Conservation (phyloP, 139 green algal genomes). For the Nannochloris sp. region DNA sequence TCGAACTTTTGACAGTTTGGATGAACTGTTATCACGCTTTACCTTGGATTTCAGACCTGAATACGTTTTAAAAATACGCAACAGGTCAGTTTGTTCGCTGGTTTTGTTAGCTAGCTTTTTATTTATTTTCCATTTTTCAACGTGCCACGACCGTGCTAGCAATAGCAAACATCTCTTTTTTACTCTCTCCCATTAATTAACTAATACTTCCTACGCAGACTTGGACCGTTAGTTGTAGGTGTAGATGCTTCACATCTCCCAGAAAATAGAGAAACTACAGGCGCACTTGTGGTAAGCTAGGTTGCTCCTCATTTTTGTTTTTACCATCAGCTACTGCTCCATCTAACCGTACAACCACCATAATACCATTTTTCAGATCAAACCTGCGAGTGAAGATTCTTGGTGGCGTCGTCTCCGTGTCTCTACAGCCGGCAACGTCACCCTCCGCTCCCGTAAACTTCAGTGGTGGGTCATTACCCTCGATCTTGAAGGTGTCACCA, state of each 20-base stretch:
- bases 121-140: background rate
- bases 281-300: conserved; percentile 16
- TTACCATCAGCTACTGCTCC: background rate
- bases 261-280: background rate
- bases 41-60: conserved; percentile 19
- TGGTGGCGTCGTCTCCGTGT: conserved; percentile 20
- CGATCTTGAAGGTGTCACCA: conserved; percentile 13
- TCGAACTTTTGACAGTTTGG: background rate
- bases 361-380: conserved; percentile 8
- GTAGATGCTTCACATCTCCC: conserved; percentile 5
- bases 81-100: background rate
- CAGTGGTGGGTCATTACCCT: conserved; percentile 20
- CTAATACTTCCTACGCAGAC: conserved; percentile 1
- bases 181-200: too few species aligned
- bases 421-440: conserved; percentile 11
- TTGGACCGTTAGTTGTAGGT: conserved; percentile 7
- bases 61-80: conserved; percentile 19
- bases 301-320: background rate
- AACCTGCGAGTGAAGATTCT: background rate
- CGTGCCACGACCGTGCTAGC: background rate
- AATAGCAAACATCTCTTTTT: too few species aligned
- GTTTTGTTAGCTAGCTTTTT: background rate
- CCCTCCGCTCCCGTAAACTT: conserved; percentile 23
- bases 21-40: conserved; percentile 24
- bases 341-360: background rate